These are phyloP conservation scores for Debaryomyces fabryi DNA, from an alignment of 1,139 yeast species.

Conservation along the genomic window DNA sequence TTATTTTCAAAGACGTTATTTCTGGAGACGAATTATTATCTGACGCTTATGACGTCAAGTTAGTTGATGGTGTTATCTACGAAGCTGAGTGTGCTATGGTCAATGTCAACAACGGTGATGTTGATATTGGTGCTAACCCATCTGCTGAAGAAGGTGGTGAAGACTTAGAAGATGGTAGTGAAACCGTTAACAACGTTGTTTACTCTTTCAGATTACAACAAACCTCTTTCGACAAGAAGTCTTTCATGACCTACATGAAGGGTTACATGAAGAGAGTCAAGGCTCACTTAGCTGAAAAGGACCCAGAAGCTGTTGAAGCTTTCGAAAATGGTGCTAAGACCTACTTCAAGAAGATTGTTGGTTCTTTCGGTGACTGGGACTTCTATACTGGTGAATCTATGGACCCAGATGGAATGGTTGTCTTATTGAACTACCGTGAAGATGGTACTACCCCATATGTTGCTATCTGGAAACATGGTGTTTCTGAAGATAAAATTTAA, in stretches of 20 bases:
- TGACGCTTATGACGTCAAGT: slow-evolving; percentile 89
- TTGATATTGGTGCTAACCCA: slow-evolving; percentile 99
- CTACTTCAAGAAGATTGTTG: slow-evolving; percentile 93
- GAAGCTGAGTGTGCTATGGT: slow-evolving; percentile 97
- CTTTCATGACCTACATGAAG: slow-evolving; percentile 93
- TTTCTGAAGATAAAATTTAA: slow-evolving; percentile 85
- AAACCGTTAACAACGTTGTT: slow-evolving; percentile 95
- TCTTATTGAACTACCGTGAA: slow-evolving; percentile 99
- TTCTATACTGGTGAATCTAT: slow-evolving; percentile 99
- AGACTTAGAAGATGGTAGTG: slow-evolving; percentile 76
- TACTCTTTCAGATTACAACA: slow-evolving; percentile 97
- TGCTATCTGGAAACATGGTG: slow-evolving; percentile 99
- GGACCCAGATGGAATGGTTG: slow-evolving; percentile 99
- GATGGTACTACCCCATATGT: slow-evolving; percentile 98
- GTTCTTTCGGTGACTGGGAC: slow-evolving; percentile 97
- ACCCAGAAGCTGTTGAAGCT: slow-evolving; percentile 82
- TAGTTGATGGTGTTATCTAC: slow-evolving; percentile 87
- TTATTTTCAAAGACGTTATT: slow-evolving; percentile 68
- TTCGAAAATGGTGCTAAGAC: slow-evolving; percentile 97
- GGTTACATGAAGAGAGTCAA: slow-evolving; percentile 97
- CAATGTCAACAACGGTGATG: slow-evolving; percentile 78
- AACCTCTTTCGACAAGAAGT: slow-evolving; percentile 96
- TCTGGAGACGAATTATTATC: slow-evolving; percentile 96
- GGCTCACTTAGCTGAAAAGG: slow-evolving; percentile 81
- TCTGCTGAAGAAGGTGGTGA: slow-evolving; percentile 95